These are phyloP conservation scores for Xylaria sp. DNA, from an alignment of 2,329 filamentous ascomycete genomes.

Conservation along the genomic window DNA sequence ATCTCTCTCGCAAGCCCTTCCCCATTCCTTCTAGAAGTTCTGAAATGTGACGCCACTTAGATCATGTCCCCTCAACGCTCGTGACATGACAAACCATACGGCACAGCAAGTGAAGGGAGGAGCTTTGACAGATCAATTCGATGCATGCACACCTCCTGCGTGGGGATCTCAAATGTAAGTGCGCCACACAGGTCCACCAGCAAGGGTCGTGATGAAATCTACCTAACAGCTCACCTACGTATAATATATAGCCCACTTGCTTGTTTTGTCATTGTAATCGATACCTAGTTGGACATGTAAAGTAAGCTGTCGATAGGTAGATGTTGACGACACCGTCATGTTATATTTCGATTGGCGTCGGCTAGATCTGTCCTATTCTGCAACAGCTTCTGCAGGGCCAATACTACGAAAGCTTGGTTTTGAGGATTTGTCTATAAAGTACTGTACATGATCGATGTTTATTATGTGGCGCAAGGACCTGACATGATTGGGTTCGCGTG, in stretches of 20 bases:
- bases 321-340: not conserved
- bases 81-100: not conserved
- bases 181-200: conserved; percentile 8
- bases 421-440: conserved; percentile 13
- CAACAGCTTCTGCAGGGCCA: not conserved
- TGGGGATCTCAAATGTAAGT: conserved; percentile 21
- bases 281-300: not conserved
- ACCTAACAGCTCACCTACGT: not conserved
- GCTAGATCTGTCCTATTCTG: not conserved
- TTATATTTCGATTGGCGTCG: not conserved
- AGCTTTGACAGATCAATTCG: conserved; percentile 16
- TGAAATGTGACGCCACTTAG: conserved; percentile 29
- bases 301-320: not conserved
- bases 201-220: conserved; percentile 15
- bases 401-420: conserved; percentile 3
- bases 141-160: conserved; percentile 15
- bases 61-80: conserved; percentile 14
- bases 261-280: not conserved
- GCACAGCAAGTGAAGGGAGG: no score
- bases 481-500: not conserved
- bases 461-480: conserved; percentile 13
- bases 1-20: conserved; percentile 6
- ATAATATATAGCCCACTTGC: not conserved
- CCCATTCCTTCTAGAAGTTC: conserved; percentile 34
- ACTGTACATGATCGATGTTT: not conserved